Evolutionary conservation across 768 basidiomycete species (phyloP).

Genomic region (Suillus spraguei): DNA sequence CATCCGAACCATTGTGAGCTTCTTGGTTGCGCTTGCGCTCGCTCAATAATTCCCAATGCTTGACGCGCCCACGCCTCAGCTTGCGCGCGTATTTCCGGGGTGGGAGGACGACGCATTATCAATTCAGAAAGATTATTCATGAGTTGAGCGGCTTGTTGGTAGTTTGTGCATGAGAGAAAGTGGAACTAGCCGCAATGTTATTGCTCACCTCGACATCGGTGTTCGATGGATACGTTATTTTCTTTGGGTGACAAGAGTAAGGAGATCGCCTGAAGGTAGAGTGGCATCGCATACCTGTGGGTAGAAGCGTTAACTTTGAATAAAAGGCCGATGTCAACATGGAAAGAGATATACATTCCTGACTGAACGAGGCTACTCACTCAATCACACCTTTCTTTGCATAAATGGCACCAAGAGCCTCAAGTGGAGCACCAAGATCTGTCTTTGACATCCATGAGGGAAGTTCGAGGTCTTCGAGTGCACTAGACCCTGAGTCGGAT

Average conservation of each 20-base stretch:
- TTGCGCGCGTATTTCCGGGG: constrained; percentile 38
- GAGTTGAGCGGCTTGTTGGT: constrained; percentile 42
- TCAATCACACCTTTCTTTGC: constrained; percentile 55
- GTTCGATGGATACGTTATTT: constrained; percentile 39
- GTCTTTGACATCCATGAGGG: constrained; percentile 61
- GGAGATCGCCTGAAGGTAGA: constrained; percentile 68
- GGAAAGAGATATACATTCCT: neutral
- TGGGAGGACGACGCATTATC: constrained; percentile 39
- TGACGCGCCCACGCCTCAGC: constrained; percentile 68
- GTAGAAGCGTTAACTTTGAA: constrained; percentile 1
- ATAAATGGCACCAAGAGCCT: constrained; percentile 66
- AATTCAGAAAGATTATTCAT: constrained; percentile 52
- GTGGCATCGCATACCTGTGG: constrained; percentile 59
- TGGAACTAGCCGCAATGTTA: neutral
- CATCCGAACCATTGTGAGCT: constrained; percentile 14
- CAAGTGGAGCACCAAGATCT: constrained; percentile 69
- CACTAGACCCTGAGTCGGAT: constrained; percentile 19
- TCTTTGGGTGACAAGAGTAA: constrained; percentile 51
- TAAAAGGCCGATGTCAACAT: neutral
- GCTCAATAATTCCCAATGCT: constrained; percentile 40
- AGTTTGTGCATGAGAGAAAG: neutral
- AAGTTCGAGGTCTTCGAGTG: constrained; percentile 54
- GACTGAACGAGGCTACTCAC: constrained; percentile 13
- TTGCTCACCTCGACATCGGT: constrained; percentile 61
- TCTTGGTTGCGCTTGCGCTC: constrained; percentile 21